These are phyloP conservation scores for Nephelium lappaceum DNA, from an alignment of 345 rosid species.

Conservation along the genomic window DNA sequence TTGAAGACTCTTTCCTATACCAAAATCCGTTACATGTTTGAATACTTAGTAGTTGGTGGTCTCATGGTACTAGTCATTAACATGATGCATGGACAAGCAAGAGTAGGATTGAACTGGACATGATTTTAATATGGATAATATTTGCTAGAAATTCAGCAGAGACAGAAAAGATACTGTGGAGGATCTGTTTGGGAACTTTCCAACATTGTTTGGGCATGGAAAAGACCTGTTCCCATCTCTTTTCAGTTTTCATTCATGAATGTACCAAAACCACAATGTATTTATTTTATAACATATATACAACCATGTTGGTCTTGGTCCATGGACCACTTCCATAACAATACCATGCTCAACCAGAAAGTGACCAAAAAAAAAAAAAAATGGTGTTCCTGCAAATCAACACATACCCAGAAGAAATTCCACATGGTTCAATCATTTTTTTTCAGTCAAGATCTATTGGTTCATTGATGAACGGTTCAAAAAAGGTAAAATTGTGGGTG, in stretches of 20 bases:
- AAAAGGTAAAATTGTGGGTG: too few relatives aligned
- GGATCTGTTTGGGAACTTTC: constrained; percentile 33
- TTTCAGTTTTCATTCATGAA: neutral
- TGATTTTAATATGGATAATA: neutral
- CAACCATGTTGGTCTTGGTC: neutral
- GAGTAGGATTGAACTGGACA: too few relatives aligned
- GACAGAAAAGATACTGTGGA: constrained; percentile 26
- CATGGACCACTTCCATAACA: neutral
- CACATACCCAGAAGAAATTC: too few relatives aligned
- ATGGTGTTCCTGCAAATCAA: too few relatives aligned
- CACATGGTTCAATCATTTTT: too few relatives aligned
- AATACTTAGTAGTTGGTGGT: too few relatives aligned
- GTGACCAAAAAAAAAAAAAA: neutral
- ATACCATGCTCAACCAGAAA: neutral
- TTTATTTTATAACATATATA: neutral
- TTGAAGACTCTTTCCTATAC: too few relatives aligned
- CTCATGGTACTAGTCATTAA: too few relatives aligned
- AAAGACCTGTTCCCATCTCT: constrained; percentile 2
- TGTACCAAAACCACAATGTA: neutral
- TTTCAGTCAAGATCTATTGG: too few relatives aligned
- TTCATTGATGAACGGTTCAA: too few relatives aligned
- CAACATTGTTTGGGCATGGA: constrained; percentile 22
- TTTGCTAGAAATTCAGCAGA: constrained; percentile 28
- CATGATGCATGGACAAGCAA: too few relatives aligned
- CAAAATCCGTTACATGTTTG: too few relatives aligned